phyloP scores from a whole-genome alignment of 2,329 filamentous ascomycete species.

The Cytospora chrysosperma region DNA sequence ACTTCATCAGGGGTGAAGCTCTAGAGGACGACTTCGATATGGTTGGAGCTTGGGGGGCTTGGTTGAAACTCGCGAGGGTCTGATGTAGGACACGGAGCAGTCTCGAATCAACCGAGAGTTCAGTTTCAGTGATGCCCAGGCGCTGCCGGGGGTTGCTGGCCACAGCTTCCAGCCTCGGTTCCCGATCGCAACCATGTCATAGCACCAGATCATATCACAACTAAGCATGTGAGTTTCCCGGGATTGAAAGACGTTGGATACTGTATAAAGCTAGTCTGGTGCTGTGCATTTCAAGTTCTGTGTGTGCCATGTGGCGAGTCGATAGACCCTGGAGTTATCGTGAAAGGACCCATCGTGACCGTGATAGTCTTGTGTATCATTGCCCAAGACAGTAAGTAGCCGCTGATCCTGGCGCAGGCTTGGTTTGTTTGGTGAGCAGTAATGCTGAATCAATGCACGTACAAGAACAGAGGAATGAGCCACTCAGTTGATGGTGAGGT shows the following conservation, averaged over 20 bases:
- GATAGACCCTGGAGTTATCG: too few relatives aligned
- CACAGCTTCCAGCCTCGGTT: not conserved
- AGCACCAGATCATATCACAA: not conserved
- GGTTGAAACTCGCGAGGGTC: not conserved
- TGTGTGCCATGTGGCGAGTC: not conserved
- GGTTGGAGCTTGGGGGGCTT: too few relatives aligned
- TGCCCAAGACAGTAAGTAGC: not conserved
- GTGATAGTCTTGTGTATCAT: slow-evolving; percentile 11
- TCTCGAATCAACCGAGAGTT: not conserved
- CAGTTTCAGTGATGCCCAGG: not conserved
- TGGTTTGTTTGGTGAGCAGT: not conserved
- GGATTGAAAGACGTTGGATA: not conserved
- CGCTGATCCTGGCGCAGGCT: slow-evolving; percentile 1
- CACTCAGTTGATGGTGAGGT: not conserved
- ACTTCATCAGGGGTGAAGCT: not conserved
- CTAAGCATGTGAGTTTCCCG: not conserved
- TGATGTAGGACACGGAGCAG: not conserved
- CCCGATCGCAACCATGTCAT: not conserved
- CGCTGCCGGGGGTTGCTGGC: not conserved
- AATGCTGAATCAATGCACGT: not conserved
- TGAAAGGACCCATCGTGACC: slow-evolving; percentile 8
- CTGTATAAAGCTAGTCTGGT: too few relatives aligned
- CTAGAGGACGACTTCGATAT: not conserved
- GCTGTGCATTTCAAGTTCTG: not conserved
- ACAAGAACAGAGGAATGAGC: not conserved